Percentiles rank a stretch among this genome's conserved stretches.
Evolutionary conservation across 352 stramenopile species (phyloP).

Genomic region (Pythium aquatile): DNA sequence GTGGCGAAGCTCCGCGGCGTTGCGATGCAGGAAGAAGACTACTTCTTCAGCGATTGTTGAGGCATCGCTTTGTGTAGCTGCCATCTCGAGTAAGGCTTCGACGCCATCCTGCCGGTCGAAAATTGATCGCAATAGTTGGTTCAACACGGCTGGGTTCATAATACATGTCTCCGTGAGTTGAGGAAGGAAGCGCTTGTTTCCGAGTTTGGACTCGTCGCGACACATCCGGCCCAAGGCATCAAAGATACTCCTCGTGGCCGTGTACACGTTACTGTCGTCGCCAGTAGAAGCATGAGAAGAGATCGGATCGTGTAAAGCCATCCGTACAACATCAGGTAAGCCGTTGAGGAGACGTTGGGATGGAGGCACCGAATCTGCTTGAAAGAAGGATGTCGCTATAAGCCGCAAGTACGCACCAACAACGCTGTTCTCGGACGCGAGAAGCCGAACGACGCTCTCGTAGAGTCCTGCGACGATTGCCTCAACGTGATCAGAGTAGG

Average conservation of each 20-base stretch:
- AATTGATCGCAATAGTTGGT: not conserved
- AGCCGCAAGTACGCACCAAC: not conserved
- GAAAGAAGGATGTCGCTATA: not conserved
- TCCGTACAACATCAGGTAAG: not conserved
- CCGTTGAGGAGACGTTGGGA: not conserved
- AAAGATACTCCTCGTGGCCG: not conserved
- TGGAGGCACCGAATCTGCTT: not conserved
- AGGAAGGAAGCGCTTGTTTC: not conserved
- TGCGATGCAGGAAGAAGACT: constrained; percentile 9
- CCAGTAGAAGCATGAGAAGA: not conserved
- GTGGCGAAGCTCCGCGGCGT: constrained; percentile 9
- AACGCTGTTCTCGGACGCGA: not conserved
- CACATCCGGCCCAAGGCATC: not conserved
- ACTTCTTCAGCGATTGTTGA: constrained; percentile 1
- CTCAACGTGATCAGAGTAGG: not conserved
- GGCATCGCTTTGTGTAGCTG: not conserved
- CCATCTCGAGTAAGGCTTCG: constrained; percentile 2
- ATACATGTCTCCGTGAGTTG: not conserved
- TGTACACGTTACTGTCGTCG: not conserved
- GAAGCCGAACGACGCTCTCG: not conserved
- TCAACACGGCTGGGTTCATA: not conserved
- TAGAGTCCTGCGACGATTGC: not conserved
- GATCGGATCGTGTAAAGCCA: not conserved
- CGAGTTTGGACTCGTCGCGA: not conserved
- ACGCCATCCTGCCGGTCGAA: constrained; percentile 9